Evolutionary conservation across 2,329 filamentous ascomycete species (phyloP), one percentile per base, ranked within the genome.

Genomic region (Colletotrichum scovillei): DNA sequence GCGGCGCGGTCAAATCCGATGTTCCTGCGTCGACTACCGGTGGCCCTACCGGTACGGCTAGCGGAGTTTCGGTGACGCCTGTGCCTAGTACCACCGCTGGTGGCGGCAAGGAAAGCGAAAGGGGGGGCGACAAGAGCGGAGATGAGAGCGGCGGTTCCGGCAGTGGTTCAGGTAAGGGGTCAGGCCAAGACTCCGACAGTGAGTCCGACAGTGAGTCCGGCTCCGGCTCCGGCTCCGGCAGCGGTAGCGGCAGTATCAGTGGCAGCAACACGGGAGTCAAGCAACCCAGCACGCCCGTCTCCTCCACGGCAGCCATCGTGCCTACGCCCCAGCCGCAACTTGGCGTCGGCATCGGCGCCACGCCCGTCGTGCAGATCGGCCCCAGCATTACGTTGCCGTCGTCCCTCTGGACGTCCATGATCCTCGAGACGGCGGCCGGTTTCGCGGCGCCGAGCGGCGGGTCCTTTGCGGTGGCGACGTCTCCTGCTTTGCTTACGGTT

Each of bases 351-450:
- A 30, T 49, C 14, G 55, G 19, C 5, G 26, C 60, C 9, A 70
- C 55, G n/a, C 53, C 60, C 3, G 62, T 70, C 0, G 26, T 32
- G 4, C 70, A 58, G 1, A 16, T 57, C 7, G 55, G 59, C 19
- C 67, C 70, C 16, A 30, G n/a, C 28, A 57, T 73, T 12, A 56
- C 70, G 6, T 28, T 73, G n/a, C 70, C 70, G 3, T 65, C 70
- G 8, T 70, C 70, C 19, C 1, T 73, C 32, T 49, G 59, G 70
- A 73, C 70, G 16, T 73, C 70, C 11, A 70, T 73, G 60, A 56
- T 73, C 4, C 70, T 73, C 5, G 70, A 67, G 5, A 73, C 66
- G 9, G 67, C 57, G 5, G 59, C 46, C 32, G 62, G 62, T n/a
- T 55, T 52, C 32, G 70, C 56, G 19, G 70, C 55, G 22, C 70